phyloP scores from a whole-genome alignment of 176 grass and related monocot species.

The Carex kokanica region DNA sequence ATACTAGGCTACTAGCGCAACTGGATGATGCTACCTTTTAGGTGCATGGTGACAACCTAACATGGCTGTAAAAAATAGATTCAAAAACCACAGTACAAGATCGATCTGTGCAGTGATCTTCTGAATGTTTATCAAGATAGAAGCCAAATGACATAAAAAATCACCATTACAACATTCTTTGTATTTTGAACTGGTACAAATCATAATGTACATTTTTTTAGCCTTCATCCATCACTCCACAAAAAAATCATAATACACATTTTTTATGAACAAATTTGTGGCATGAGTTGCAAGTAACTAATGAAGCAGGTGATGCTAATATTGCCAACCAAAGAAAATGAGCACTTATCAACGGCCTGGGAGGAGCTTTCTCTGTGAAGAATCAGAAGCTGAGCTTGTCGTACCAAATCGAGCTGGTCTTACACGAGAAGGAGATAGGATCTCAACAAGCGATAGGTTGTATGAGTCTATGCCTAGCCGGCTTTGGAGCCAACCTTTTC shows the following conservation, averaged over 20 bases:
- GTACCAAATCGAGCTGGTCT: constrained; percentile 61
- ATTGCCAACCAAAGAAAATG: background rate
- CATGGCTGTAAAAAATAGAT: background rate
- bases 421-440: constrained; percentile 68
- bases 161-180: background rate
- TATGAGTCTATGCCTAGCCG: constrained; percentile 55
- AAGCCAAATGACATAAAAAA: background rate
- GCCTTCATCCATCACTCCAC: background rate
- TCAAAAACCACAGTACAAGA: background rate
- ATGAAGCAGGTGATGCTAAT: background rate
- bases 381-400: constrained; percentile 33
- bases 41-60: background rate
- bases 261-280: background rate
- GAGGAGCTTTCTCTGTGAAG: constrained; percentile 56
- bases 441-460: constrained; percentile 52
- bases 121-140: background rate
- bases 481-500: constrained; percentile 81
- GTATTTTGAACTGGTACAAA: background rate
- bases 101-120: background rate
- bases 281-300: background rate
- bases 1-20: background rate
- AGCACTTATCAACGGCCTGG: constrained; percentile 38
- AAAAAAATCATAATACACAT: background rate
- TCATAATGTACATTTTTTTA: background rate
- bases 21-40: background rate